Percentiles rank a stretch among this genome's conserved stretches.
phyloP scores from a whole-genome alignment of 2,329 filamentous ascomycete genomes.

The Chaetomium sp. region DNA sequence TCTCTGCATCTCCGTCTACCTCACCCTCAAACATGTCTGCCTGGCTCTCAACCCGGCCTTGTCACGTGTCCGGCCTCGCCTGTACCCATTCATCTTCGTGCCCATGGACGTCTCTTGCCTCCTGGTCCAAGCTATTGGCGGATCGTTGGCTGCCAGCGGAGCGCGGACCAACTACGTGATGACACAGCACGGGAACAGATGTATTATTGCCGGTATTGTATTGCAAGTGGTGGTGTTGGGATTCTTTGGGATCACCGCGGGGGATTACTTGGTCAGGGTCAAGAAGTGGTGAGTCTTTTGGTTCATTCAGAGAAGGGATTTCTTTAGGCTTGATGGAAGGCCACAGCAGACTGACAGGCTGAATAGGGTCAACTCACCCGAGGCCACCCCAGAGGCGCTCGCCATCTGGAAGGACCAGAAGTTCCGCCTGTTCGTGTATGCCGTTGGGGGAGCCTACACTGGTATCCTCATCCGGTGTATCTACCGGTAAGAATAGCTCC shows the following conservation, averaged over 20 bases:
- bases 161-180: conserved; percentile 32
- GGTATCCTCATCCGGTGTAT: conserved; percentile 47
- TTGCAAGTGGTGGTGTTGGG: conserved; percentile 47
- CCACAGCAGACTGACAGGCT: neutral
- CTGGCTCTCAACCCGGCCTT: conserved; percentile 42
- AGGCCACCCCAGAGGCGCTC: conserved; percentile 27
- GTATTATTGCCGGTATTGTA: conserved; percentile 48
- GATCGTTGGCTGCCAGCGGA: conserved; percentile 47
- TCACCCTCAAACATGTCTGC: conserved; percentile 55
- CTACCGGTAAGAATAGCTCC: conserved; percentile 39
- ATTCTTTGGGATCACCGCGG: conserved; percentile 37
- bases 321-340: neutral
- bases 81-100: conserved; percentile 53
- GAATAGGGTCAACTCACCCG: conserved; percentile 28
- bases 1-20: conserved; percentile 57
- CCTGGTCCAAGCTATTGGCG: conserved; percentile 52
- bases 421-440: conserved; percentile 40
- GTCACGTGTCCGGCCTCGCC: conserved; percentile 45
- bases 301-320: no score
- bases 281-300: conserved; percentile 24
- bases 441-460: conserved; percentile 39
- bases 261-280: conserved; percentile 42
- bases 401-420: conserved; percentile 37
- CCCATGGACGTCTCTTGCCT: conserved; percentile 53
- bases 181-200: conserved; percentile 41